Percentiles rank a stretch among this genome's conserved stretches.
phyloP scores from a whole-genome alignment of 2,329 filamentous ascomycete genomes.

The Hawksworthiomyces lignivorus region DNA sequence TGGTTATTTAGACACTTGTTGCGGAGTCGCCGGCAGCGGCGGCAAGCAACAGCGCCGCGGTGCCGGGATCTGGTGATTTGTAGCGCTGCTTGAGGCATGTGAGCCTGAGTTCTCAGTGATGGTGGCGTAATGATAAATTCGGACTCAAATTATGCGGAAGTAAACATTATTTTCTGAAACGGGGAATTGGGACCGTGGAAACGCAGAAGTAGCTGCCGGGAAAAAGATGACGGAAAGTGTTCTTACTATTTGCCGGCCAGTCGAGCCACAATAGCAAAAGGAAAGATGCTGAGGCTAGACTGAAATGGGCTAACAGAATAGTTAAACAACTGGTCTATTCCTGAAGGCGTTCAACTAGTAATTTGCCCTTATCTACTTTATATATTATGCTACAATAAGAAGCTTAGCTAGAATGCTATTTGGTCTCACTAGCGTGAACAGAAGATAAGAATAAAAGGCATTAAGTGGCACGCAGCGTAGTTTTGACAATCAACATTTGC shows the following conservation, averaged over 20 bases:
- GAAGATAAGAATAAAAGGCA: too few relatives aligned
- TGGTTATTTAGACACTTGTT: conserved; percentile 14
- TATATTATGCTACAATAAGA: neutral
- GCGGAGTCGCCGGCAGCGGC: conserved; percentile 14
- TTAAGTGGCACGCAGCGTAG: too few relatives aligned
- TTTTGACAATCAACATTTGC: neutral
- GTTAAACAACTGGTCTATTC: too few relatives aligned
- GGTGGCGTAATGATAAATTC: too few relatives aligned
- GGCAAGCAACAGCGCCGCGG: conserved; percentile 10
- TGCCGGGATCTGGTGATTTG: too few relatives aligned
- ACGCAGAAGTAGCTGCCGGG: neutral
- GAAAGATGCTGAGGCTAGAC: neutral
- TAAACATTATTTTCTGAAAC: too few relatives aligned
- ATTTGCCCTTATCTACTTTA: neutral
- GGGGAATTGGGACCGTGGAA: too few relatives aligned
- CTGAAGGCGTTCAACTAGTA: too few relatives aligned
- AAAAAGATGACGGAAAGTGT: neutral
- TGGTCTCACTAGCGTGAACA: too few relatives aligned
- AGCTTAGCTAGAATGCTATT: neutral
- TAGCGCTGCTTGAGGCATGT: too few relatives aligned
- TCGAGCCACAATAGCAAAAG: neutral
- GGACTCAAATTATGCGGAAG: too few relatives aligned
- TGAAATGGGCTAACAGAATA: neutral
- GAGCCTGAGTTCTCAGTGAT: too few relatives aligned
- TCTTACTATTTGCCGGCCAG: neutral